These are phyloP conservation scores for Tricholoma terreum DNA, from an alignment of 768 basidiomycete species.

Conservation along the genomic window DNA sequence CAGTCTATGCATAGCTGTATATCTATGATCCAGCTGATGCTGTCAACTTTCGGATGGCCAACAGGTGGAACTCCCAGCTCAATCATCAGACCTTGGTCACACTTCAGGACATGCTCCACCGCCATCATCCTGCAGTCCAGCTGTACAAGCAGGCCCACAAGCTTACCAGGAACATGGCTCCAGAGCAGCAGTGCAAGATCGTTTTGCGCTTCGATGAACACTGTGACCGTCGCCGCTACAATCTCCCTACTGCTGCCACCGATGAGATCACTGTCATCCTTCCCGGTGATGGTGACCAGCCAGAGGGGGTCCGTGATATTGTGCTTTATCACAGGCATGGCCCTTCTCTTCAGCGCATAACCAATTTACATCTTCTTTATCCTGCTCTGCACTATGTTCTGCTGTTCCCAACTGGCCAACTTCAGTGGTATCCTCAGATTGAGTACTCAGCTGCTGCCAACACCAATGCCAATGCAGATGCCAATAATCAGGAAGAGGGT, in stretches of 20 bases:
- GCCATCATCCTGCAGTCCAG: constrained; percentile 12
- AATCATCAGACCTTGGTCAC: constrained; percentile 13
- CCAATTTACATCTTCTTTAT: constrained; percentile 34
- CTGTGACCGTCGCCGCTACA: constrained; percentile 27
- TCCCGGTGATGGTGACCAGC: constrained; percentile 26
- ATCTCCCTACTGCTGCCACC: constrained; percentile 34
- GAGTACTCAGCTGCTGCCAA: too few species aligned
- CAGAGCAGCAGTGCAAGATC: constrained; percentile 4
- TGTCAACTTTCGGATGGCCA: constrained; percentile 11
- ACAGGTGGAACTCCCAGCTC: constrained; percentile 7
- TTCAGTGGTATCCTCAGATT: too few species aligned
- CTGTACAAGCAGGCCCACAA: constrained; percentile 25
- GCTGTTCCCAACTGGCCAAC: too few species aligned
- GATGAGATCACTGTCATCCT: constrained; percentile 42
- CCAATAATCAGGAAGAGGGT: too few species aligned
- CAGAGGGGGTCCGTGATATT: constrained; percentile 28
- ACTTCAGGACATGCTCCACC: constrained; percentile 16
- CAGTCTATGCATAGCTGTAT: too few species aligned
- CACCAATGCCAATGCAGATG: too few species aligned
- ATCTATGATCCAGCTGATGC: constrained; percentile 34
- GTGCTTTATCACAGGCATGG: constrained; percentile 21
- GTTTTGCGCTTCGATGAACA: not conserved
- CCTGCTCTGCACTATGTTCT: constrained; percentile 40
- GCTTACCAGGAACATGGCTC: not conserved
- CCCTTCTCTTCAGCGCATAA: constrained; percentile 27